Conservation (phyloP, 257 asterid species). For the Solanum sitiens region DNA sequence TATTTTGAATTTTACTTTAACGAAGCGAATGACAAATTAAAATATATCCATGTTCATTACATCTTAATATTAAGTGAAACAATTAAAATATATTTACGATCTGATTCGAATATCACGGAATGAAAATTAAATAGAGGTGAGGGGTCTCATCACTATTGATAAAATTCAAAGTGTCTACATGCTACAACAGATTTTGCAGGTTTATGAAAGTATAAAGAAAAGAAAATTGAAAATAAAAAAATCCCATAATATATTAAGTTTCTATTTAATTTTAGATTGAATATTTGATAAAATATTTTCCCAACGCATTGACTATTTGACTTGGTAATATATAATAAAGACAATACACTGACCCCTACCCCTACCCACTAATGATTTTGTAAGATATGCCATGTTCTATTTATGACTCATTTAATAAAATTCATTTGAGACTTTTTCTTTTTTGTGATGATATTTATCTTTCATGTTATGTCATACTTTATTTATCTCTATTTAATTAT, state of each 20-base stretch:
- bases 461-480: too few relatives aligned
- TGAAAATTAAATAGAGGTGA: neutral
- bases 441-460: too few relatives aligned
- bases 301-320: neutral
- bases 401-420: neutral
- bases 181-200: neutral
- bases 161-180: neutral
- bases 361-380: neutral
- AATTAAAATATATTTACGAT: neutral
- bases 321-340: neutral
- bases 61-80: neutral
- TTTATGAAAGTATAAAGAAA: neutral
- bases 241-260: neutral
- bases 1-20: too few relatives aligned
- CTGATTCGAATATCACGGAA: neutral
- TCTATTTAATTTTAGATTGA: neutral
- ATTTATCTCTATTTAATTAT: rapidly evolving
- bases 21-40: neutral
- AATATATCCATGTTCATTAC: neutral
- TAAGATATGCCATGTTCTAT: neutral
- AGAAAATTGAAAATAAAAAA: neutral
- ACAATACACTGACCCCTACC: neutral
- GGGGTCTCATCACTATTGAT: neutral
- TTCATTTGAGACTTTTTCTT: neutral
- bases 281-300: neutral